Evolutionary conservation across 108 stramenopile genomes (phyloP).

Genomic region (Nitzschia inconspicua): DNA sequence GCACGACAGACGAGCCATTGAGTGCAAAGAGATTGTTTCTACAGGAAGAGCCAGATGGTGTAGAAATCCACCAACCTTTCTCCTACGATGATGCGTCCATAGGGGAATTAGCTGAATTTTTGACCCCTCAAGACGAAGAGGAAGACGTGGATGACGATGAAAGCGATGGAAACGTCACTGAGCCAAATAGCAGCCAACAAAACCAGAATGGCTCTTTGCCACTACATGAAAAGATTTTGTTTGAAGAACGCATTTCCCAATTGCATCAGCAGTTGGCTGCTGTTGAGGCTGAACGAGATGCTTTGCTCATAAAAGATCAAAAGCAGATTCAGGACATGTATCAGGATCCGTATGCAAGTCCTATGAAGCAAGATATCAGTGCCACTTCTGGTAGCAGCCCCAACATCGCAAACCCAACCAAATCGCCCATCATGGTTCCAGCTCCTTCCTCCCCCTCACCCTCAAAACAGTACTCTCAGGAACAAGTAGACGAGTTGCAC

Average conservation of each 20-base stretch:
- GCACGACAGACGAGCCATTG: too few species aligned
- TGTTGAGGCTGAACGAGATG: not conserved
- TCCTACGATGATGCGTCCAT: too few species aligned
- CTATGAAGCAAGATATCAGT: not conserved
- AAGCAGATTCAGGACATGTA: constrained; percentile 9
- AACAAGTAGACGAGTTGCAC: constrained; percentile 1
- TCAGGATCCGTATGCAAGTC: constrained; percentile 2
- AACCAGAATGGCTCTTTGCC: not conserved
- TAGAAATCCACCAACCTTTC: too few species aligned
- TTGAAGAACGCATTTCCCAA: not conserved
- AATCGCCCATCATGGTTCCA: not conserved
- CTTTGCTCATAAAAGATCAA: not conserved
- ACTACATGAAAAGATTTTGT: not conserved
- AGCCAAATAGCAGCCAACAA: not conserved
- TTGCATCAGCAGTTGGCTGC: not conserved
- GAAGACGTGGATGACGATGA: not conserved
- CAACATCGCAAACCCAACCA: not conserved
- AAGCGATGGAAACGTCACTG: not conserved
- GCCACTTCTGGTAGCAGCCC: not conserved
- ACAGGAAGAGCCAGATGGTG: too few species aligned
- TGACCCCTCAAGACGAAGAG: not conserved
- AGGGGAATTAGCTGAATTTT: not conserved
- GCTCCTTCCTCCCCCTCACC: not conserved
- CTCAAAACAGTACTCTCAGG: not conserved
- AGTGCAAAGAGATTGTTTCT: too few species aligned